Evolutionary conservation across 176 grass and related monocot species (phyloP), one percentile per base, ranked within the genome.

Genomic region (Carex pumila): DNA sequence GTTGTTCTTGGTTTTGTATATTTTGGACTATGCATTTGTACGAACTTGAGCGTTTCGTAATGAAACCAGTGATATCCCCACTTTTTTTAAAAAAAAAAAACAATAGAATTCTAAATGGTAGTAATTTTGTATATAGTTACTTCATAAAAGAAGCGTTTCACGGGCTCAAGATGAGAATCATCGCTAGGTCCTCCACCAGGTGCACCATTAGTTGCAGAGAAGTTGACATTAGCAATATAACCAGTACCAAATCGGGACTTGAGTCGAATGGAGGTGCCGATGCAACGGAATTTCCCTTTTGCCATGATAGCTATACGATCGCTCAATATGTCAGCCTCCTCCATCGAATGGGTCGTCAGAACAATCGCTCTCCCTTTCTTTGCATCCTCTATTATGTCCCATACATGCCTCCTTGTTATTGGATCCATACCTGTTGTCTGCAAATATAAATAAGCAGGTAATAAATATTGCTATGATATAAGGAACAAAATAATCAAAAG

Each of bases 361-460:
- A 99, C 89, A 85, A 99, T 95, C 60, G 96, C 93, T 87, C 96
- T 92, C 84, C 96, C 96, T 87, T 92, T 99, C 79, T 99, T 93
- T 79, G 96, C 93, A 61, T 93, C 89, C 81, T 99, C 91, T 68
- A 99, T 99, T 80, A 99, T 99, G 85, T 95, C 93, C 96, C 93
- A 99, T 3, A 95, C 96, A 45, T 92, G 96, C 65, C 96, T 93
- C 81, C 96, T 92, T 87, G 96, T 99, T 67, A 99, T 95, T 77
- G 96, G 96, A 95, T 99, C 93, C 93, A 99, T 99, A 70, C 96
- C 96, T 62, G 96, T 95, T 81, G 96, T 95, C 96, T 99, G 79
- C 12, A 63, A 25, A 25, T 25, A 25, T 25, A 25, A 25, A 25
- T 25, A 25, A 25, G 25, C 0, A 25, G 25, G 25, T 25, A 25